phyloP scores from a whole-genome alignment of 2,329 filamentous ascomycete genomes.

The Fusarium citri region DNA sequence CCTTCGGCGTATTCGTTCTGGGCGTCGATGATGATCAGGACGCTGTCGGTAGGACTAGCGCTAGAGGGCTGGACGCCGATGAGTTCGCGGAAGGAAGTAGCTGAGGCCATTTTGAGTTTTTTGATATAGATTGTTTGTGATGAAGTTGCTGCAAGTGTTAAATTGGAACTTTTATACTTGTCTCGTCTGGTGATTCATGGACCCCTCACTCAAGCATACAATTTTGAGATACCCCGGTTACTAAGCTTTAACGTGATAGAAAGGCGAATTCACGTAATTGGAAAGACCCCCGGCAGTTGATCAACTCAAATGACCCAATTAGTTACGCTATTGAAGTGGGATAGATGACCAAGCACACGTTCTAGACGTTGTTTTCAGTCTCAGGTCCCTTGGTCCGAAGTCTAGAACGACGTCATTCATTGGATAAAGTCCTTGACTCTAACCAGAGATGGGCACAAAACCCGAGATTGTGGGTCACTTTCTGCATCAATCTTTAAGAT shows the following conservation, averaged over 20 bases:
- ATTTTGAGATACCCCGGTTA: constrained; percentile 1
- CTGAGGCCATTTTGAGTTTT: constrained; percentile 1
- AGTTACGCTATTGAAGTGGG: background rate
- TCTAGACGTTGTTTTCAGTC: background rate
- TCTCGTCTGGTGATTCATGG: background rate
- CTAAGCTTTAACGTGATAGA: constrained; percentile 3
- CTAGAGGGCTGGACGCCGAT: constrained; percentile 66
- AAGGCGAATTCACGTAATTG: constrained; percentile 6
- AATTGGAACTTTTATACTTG: background rate
- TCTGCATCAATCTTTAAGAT: background rate
- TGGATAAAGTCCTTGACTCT: background rate
- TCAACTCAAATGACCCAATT: background rate
- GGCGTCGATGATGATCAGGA: constrained; percentile 75
- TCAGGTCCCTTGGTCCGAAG: constrained; percentile 18
- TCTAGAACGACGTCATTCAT: background rate
- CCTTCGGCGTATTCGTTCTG: constrained; percentile 76
- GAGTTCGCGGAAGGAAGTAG: constrained; percentile 16
- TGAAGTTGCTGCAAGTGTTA: no score
- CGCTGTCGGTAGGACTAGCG: constrained; percentile 67
- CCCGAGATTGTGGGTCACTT: background rate
- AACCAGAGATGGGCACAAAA: background rate
- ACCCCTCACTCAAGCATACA: background rate
- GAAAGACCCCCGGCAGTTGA: background rate
- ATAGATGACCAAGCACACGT: background rate
- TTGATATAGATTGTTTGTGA: background rate